Evolutionary conservation across 2,329 filamentous ascomycete species (phyloP), one percentile per base, ranked within the genome.

Genomic region (Cordyceps cateniannulata): DNA sequence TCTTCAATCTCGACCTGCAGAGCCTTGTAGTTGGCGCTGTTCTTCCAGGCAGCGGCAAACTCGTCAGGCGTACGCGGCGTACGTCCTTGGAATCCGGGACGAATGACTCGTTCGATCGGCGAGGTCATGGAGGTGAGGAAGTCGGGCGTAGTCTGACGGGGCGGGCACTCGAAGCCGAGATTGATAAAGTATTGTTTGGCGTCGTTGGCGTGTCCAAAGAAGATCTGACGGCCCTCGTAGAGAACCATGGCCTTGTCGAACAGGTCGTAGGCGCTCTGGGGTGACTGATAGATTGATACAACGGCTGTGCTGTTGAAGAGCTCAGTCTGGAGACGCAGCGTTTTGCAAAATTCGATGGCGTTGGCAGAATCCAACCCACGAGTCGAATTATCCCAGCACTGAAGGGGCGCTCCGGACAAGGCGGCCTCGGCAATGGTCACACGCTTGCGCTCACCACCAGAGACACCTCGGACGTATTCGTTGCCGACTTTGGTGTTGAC

Each of bases 201-300:
- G 6, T 80, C 75, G 27, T 80, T 77, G 8, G 85, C 79, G 3
- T 77, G 81, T 6, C 88, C 87, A 65, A 85, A 86, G 75, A 79
- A 86, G 71, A 86, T 85, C 68, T 86, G 83, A 44, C 81, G 79
- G 58, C 83, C 83, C 66, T 85, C 82, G 65, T 85, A 85, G 16
- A 86, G 70, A 25, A 86, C 81, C 5, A 74, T 72, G 9, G 76
- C 81, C 76, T 85, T 85, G 71, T 85, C 83, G 61, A 86, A 85
- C 38, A 79, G 72, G 66, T 88, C 87, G 69, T 89, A 91, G 61
- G 82, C 82, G 55, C 74, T 78, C 70, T 86, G 83, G 0, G 83
- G 82, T 3, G 88, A 83, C 72, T 91, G 87, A 73, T 91, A 91
- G 72, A 91, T 90, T 64, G 88, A 88, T 38, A 91, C 88, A 63